These are phyloP conservation scores for Chlamydomonas sphaeroides DNA, from an alignment of 139 green algal species.

Conservation along the genomic window DNA sequence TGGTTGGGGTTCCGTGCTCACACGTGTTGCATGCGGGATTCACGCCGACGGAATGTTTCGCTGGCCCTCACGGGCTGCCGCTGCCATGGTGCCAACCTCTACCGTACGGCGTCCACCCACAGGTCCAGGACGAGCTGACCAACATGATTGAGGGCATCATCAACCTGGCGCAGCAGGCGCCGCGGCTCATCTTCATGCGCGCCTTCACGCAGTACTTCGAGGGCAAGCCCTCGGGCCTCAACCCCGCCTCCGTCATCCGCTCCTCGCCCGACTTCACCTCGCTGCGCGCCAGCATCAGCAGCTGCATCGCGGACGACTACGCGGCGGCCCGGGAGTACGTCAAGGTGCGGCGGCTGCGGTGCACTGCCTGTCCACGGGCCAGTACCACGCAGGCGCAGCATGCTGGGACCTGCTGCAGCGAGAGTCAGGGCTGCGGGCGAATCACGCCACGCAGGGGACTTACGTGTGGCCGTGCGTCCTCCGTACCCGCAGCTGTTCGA, in stretches of 20 bases:
- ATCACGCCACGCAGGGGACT: too few relatives aligned
- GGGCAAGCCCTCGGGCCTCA: constrained; percentile 73
- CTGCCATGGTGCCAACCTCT: background rate
- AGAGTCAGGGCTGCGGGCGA: too few relatives aligned
- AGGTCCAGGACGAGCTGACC: constrained; percentile 73
- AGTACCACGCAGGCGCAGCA: too few relatives aligned
- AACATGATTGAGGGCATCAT: constrained; percentile 72
- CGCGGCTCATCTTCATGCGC: constrained; percentile 79
- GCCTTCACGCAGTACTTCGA: constrained; percentile 78
- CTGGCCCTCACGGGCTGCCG: too few relatives aligned
- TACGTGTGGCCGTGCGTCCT: background rate
- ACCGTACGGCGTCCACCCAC: background rate
- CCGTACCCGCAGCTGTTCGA: constrained; percentile 66
- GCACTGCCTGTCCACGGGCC: too few relatives aligned
- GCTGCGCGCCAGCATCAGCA: constrained; percentile 50
- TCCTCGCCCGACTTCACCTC: constrained; percentile 54
- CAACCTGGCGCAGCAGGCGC: constrained; percentile 61
- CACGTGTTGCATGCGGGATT: too few relatives aligned
- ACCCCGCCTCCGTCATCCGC: constrained; percentile 72
- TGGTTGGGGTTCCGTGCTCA: too few relatives aligned
- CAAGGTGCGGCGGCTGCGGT: too few relatives aligned
- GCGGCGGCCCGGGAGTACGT: constrained; percentile 63
- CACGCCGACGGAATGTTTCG: too few relatives aligned
- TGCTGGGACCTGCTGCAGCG: too few relatives aligned
- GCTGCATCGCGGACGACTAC: constrained; percentile 65